phyloP scores from a whole-genome alignment of 805 yeast species.

The Candida dajiaensis region DNA sequence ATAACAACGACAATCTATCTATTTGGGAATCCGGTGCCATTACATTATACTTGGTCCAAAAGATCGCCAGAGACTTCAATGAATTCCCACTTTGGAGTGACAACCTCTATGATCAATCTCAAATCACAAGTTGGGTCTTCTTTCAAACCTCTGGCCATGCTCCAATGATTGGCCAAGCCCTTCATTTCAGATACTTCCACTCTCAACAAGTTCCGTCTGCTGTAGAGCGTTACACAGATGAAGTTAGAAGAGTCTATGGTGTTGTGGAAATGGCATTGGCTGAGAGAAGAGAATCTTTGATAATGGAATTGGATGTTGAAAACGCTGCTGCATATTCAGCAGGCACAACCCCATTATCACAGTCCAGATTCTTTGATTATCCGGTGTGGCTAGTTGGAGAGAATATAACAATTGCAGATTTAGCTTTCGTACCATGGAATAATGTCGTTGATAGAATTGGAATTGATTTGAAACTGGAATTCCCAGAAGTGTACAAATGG shows the following conservation, averaged over 20 bases:
- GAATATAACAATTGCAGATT: conserved; percentile 75
- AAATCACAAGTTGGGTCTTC: conserved; percentile 82
- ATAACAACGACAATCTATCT: conserved; percentile 68
- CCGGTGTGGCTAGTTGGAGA: conserved; percentile 97
- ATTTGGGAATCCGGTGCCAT: conserved; percentile 97
- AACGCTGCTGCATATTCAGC: conserved; percentile 83
- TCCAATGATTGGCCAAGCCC: conserved; percentile 97
- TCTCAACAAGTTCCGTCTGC: conserved; percentile 82
- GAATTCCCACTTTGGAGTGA: conserved; percentile 81
- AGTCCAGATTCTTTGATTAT: conserved; percentile 80
- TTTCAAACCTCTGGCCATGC: conserved; percentile 97
- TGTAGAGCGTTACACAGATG: conserved; percentile 85
- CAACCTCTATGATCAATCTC: conserved; percentile 72
- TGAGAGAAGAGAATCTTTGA: conserved; percentile 82
- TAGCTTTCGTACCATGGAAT: conserved; percentile 95
- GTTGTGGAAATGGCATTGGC: conserved; percentile 94
- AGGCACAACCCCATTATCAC: conserved; percentile 83
- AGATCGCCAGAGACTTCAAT: conserved; percentile 52
- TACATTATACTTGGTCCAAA: conserved; percentile 72
- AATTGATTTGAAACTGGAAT: conserved; percentile 77
- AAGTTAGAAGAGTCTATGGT: conserved; percentile 88
- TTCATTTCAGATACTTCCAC: conserved; percentile 90
- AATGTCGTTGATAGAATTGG: conserved; percentile 92
- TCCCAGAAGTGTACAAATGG: conserved; percentile 96
- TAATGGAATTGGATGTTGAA: conserved; percentile 83